Evolutionary conservation across 2,329 filamentous ascomycete species (phyloP).

Genomic region (Xylaria hypoxylon): DNA sequence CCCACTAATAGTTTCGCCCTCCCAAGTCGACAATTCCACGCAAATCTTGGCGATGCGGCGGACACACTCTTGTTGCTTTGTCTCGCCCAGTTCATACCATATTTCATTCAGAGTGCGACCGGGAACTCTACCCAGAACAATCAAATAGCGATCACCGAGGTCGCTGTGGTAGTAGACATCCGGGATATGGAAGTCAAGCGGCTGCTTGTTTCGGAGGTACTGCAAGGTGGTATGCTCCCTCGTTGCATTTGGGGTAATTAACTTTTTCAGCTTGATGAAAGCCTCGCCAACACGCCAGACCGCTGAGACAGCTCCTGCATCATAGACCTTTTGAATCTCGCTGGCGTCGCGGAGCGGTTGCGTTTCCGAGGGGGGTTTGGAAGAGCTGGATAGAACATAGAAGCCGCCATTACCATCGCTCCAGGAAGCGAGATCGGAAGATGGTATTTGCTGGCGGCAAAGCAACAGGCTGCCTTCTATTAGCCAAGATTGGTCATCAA

Average conservation of each 20-base stretch:
- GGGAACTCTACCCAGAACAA: slow-evolving; percentile 25
- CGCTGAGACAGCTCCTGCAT: slow-evolving; percentile 29
- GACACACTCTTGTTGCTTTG: slow-evolving; percentile 25
- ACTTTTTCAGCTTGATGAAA: slow-evolving; percentile 32
- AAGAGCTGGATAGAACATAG: slow-evolving; percentile 28
- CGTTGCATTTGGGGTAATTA: slow-evolving; percentile 26
- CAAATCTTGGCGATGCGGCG: slow-evolving; percentile 30
- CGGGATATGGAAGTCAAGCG: slow-evolving; percentile 28
- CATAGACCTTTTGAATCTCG: slow-evolving; percentile 30
- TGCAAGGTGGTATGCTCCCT: slow-evolving; percentile 31
- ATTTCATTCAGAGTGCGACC: slow-evolving; percentile 29
- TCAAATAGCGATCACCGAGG: slow-evolving; percentile 26
- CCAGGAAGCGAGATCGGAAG: slow-evolving; percentile 26
- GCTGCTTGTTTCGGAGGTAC: slow-evolving; percentile 24
- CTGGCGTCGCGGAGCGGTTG: slow-evolving; percentile 24
- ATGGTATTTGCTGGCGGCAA: slow-evolving; percentile 24
- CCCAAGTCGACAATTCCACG: slow-evolving; percentile 27
- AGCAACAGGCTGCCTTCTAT: slow-evolving; percentile 27
- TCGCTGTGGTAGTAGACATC: slow-evolving; percentile 29
- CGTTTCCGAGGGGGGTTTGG: slow-evolving; percentile 24
- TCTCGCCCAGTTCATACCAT: slow-evolving; percentile 26
- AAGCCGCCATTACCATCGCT: slow-evolving; percentile 28
- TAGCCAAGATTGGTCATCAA: slow-evolving; percentile 28
- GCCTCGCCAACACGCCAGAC: slow-evolving; percentile 33
- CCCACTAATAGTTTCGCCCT: slow-evolving; percentile 26